Evolutionary conservation across 2,329 filamentous ascomycete genomes (phyloP).

Genomic region (Aspergillus sp.): DNA sequence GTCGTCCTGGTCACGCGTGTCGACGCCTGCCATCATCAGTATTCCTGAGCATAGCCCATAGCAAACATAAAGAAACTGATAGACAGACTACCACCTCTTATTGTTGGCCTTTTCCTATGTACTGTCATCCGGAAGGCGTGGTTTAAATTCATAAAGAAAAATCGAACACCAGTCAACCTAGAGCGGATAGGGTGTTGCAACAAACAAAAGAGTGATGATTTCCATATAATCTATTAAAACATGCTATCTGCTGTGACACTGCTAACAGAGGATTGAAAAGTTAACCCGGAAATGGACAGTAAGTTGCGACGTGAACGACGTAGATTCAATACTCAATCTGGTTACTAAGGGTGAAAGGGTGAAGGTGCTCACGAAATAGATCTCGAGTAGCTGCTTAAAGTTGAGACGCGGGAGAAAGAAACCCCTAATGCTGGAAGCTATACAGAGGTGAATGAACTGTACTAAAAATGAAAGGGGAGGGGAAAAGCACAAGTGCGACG

Average conservation of each 20-base stretch:
- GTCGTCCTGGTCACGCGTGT: neutral
- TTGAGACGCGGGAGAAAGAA: no score
- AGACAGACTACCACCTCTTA: neutral
- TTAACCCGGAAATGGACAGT: neutral
- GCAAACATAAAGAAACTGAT: neutral
- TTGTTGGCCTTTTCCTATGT: neutral
- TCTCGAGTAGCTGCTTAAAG: no score
- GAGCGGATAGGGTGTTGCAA: neutral
- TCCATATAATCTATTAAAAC: neutral
- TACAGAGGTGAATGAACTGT: no score
- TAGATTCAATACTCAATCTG: neutral
- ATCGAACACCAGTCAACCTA: neutral
- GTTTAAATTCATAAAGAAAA: neutral
- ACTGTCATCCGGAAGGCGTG: neutral
- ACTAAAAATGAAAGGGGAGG: neutral
- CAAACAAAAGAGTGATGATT: neutral
- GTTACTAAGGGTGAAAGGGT: no score
- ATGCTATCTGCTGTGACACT: neutral
- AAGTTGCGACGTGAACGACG: neutral
- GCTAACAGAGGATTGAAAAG: neutral
- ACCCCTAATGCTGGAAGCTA: no score
- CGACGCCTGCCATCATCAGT: neutral
- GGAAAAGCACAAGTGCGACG: neutral
- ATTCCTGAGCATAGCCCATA: neutral
- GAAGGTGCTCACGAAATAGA: no score